Conservation (phyloP, 371 early-diverging fungal genomes). For the Chytridium lagenaria region DNA sequence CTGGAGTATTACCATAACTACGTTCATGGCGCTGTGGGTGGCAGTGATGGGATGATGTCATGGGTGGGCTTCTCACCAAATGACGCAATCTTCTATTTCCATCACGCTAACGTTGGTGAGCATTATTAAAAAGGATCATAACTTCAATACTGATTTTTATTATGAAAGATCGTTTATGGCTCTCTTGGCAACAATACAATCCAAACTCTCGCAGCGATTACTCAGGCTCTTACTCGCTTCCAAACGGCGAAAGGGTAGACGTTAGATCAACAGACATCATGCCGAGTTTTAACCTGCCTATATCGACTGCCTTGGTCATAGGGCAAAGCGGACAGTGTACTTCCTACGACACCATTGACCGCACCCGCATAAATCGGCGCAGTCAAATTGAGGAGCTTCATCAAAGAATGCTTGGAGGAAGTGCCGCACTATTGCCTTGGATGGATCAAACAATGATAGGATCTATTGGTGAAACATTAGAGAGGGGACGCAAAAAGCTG, state of each 20-base stretch:
- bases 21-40: conserved; percentile 29
- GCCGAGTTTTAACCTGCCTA: conserved; percentile 29
- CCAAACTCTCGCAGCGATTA: conserved; percentile 3
- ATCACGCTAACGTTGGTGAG: conserved; percentile 59
- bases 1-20: conserved; percentile 30
- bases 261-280: conserved; percentile 24
- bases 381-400: background rate
- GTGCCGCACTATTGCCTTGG: background rate
- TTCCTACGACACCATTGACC: conserved; percentile 8
- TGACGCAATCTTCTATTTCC: conserved; percentile 66
- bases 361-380: background rate
- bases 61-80: conserved; percentile 31
- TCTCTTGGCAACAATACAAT: conserved; percentile 33
- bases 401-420: background rate
- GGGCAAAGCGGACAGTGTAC: background rate
- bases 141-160: conserved; percentile 1
- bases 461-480: background rate
- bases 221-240: conserved; percentile 23
- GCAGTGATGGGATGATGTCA: conserved; percentile 24
- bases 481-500: background rate
- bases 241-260: conserved; percentile 15
- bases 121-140: too few species aligned
- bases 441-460: background rate
- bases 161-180: conserved; percentile 40
- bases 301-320: conserved; percentile 13